A percentile compares a stretch with the other conserved stretches of the same genome.
Evolutionary conservation across 1,284 basidiomycete genomes (phyloP).

Genomic region (Ustilago trichophora): DNA sequence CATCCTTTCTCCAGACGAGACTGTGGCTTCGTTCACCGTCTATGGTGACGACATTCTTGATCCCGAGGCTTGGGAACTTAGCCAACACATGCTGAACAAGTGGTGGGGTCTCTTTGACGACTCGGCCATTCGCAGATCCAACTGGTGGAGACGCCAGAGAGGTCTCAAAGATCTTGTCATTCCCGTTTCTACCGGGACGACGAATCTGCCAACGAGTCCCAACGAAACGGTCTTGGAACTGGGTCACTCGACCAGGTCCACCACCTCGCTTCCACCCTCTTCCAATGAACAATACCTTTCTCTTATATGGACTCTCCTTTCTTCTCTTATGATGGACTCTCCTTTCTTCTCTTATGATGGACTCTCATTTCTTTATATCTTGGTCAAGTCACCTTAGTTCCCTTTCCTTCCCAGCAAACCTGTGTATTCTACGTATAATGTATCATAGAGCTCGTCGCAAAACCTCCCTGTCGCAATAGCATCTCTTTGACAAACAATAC

Average conservation of each 20-base stretch:
- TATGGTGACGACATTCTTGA: constrained; percentile 49
- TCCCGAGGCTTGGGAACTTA: constrained; percentile 46
- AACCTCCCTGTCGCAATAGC: no score
- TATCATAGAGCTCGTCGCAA: no score
- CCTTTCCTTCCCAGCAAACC: background rate
- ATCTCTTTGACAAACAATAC: no score
- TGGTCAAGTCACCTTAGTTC: no score
- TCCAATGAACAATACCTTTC: constrained; percentile 13
- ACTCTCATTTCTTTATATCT: no score
- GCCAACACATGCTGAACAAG: constrained; percentile 31
- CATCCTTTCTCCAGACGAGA: constrained; percentile 15
- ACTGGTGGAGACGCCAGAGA: constrained; percentile 51
- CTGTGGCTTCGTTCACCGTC: constrained; percentile 29
- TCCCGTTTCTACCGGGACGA: background rate
- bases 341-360: background rate
- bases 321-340: background rate
- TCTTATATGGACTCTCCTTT: background rate
- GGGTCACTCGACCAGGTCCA: constrained; percentile 32
- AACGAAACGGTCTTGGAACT: constrained; percentile 27
- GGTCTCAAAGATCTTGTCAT: constrained; percentile 13
- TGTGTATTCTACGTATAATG: background rate
- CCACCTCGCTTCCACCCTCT: constrained; percentile 13
- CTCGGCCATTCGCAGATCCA: constrained; percentile 31
- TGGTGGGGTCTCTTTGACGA: constrained; percentile 53
- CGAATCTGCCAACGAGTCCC: constrained; percentile 5